phyloP scores from a whole-genome alignment of 805 yeast species.

The Metschnikowia aberdeeniae region DNA sequence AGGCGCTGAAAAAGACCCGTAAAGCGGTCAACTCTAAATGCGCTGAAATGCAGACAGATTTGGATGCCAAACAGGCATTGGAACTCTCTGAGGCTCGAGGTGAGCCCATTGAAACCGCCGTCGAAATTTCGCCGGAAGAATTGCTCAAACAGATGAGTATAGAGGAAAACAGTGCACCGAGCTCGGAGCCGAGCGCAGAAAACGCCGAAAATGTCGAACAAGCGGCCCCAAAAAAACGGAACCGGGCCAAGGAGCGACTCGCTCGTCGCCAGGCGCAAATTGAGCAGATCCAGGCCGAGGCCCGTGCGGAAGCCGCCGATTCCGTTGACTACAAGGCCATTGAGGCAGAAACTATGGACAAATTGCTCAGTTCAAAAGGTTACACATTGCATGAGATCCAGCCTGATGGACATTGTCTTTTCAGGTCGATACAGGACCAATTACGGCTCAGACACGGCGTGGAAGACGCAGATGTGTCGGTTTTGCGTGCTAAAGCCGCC shows the following conservation, averaged over 20 bases:
- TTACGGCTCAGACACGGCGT: constrained; percentile 47
- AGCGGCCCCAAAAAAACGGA: constrained; percentile 45
- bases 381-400: constrained; percentile 63
- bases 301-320: constrained; percentile 61
- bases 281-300: constrained; percentile 59
- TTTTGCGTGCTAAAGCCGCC: constrained; percentile 63
- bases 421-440: constrained; percentile 83
- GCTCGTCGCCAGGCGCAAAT: constrained; percentile 73
- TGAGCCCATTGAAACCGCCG: constrained; percentile 14
- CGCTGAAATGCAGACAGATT: constrained; percentile 51
- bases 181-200: background rate
- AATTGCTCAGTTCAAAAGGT: constrained; percentile 45
- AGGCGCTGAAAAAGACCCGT: constrained; percentile 74
- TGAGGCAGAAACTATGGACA: constrained; percentile 64
- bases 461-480: constrained; percentile 35
- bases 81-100: constrained; percentile 40
- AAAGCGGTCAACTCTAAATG: constrained; percentile 62
- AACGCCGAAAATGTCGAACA: background rate
- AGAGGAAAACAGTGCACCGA: background rate
- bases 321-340: constrained; percentile 66
- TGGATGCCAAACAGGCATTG: constrained; percentile 49
- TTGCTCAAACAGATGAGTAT: constrained; percentile 34
- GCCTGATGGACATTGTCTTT: constrained; percentile 94
- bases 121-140: constrained; percentile 58
- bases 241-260: constrained; percentile 79